A percentile compares a stretch with the other conserved stretches of the same genome.
Conservation (phyloP, 306 rosid genomes). For the Trifolium subterraneum region DNA sequence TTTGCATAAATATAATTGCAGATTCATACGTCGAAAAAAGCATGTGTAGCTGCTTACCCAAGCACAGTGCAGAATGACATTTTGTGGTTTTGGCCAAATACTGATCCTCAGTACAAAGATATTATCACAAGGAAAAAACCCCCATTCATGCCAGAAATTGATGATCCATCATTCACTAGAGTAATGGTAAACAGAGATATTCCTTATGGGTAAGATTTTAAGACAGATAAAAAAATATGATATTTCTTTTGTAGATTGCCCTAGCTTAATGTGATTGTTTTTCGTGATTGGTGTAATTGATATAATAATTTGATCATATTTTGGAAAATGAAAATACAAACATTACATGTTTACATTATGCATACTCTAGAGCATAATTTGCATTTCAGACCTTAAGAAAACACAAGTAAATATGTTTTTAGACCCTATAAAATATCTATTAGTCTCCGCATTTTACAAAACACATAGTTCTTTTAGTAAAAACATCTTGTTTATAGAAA, state of each 20-base stretch:
- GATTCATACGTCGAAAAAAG: constrained; percentile 75
- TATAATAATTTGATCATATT: background rate
- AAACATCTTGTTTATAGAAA: background rate
- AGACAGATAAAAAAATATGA: constrained; percentile 21
- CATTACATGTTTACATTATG: background rate
- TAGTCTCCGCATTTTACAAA: background rate
- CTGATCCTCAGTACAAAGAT: constrained; percentile 80
- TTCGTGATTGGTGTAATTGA: too few relatives aligned
- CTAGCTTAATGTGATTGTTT: constrained; percentile 26
- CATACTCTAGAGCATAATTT: background rate
- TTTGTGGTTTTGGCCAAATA: constrained; percentile 92
- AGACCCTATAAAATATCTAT: background rate
- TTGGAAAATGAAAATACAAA: constrained; percentile 9
- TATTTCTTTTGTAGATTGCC: constrained; percentile 11
- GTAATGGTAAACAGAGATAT: constrained; percentile 76
- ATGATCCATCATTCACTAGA: constrained; percentile 69
- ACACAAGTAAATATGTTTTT: background rate
- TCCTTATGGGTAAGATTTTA: constrained; percentile 68
- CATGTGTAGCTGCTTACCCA: constrained; percentile 85
- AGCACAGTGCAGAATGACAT: constrained; percentile 74
- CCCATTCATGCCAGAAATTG: constrained; percentile 72
- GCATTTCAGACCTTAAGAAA: background rate
- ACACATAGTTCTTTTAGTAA: background rate
- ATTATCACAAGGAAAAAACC: constrained; percentile 63
- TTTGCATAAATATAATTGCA: constrained; percentile 48